Conservation (phyloP, 148 eudicot species). For the Cornus controversa region DNA sequence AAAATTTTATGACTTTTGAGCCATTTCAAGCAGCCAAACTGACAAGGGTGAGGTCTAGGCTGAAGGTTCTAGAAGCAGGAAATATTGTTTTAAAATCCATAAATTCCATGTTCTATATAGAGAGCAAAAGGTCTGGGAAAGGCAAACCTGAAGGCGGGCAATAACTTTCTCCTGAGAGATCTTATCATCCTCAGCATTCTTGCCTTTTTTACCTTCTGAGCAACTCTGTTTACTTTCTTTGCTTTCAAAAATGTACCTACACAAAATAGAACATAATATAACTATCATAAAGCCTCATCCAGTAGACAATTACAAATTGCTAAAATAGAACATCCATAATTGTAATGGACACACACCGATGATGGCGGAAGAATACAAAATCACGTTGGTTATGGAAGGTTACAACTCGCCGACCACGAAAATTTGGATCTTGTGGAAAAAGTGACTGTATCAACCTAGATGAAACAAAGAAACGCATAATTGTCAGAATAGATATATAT, state of each 20-base stretch:
- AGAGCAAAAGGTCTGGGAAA: neutral
- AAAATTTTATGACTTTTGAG: neutral
- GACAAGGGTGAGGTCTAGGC: neutral
- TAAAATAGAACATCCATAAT: neutral
- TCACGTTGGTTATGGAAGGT: slow-evolving; percentile 98
- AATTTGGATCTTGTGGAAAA: slow-evolving; percentile 90
- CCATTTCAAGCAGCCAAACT: neutral
- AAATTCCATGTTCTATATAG: neutral
- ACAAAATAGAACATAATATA: slow-evolving; percentile 10
- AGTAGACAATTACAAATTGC: neutral
- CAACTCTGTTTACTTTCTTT: slow-evolving; percentile 61
- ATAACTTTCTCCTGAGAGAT: slow-evolving; percentile 41
- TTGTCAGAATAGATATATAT: neutral
- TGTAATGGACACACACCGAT: slow-evolving; percentile 48
- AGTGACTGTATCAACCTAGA: slow-evolving; percentile 83
- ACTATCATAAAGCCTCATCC: slow-evolving; percentile 9
- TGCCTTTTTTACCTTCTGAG: slow-evolving; percentile 41
- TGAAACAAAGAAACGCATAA: slow-evolving; percentile 9
- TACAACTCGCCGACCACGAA: slow-evolving; percentile 90
- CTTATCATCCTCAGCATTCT: slow-evolving; percentile 37
- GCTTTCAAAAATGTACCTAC: slow-evolving; percentile 78
- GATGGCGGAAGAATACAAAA: slow-evolving; percentile 95
- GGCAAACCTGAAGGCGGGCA: slow-evolving; percentile 85
- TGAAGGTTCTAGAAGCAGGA: neutral
- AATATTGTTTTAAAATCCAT: neutral